Base-by-base conservation (phyloP, 179 eudicot species). In the Silene coronaria region DNA sequence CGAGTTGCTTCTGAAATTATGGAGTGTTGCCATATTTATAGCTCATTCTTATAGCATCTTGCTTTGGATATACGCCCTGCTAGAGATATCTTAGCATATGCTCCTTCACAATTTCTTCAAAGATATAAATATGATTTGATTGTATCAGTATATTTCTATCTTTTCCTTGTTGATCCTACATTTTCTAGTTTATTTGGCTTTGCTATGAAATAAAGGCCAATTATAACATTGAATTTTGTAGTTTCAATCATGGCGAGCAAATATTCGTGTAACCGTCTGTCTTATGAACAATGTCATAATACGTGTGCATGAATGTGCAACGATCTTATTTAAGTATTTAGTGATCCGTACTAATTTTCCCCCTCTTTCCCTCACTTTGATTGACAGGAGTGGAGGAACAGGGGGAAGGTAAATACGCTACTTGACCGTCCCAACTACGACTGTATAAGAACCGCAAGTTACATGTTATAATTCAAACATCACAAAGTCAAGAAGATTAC, bases 1-100 rank as follows among this genome's bases (percentile, higher is more conserved):
- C 48, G 59, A 65, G 45, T 38, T 67, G 71, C 51, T 32, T 21
- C 16, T 36, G 55, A 67, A 67, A 38, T 67, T 36, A 19, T 4
- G 17, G 6, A 5, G 71, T 16, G 53, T 55, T 55, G 38, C 51
- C 16, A 19, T 34, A 67, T 67, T 67, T 67, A 67, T 67, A 67
- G 5, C 27, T 19, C 71, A 38, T 11, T 61, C 16, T 55, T 16
- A 55, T 14, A 55, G 59, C 59, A 55, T 55, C 19, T 61, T 61
- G 28, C 12, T 22, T 23, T 61, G 6, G 61, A 57, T 57, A 57
- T 57, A n/a, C 61, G 24, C 32, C 32, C 1, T 22, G 24, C 21
- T 64, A 64, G 69, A 64, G 21, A 36, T n/a, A n/a, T 32, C 71
- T 34, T 8, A 36, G 71, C 71, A 67, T 67, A 67, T 67, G 53